Conservation (phyloP, 2,329 filamentous ascomycete species). For the Gnomoniopsis sp. region DNA sequence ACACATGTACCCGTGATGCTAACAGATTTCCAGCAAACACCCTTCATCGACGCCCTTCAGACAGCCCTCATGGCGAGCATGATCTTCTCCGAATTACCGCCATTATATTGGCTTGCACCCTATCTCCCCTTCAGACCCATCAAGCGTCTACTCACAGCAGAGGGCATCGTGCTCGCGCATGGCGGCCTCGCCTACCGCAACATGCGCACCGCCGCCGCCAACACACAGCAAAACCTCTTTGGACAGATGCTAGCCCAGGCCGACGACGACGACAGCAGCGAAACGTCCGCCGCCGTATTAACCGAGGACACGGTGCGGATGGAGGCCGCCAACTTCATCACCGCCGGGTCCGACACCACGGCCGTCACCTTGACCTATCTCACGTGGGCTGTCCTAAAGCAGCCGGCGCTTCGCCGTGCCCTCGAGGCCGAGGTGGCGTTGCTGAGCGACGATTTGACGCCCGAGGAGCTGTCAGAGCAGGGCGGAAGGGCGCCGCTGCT, state of each 20-base stretch:
- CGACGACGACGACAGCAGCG: slow-evolving; percentile 20
- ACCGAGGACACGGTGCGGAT: slow-evolving; percentile 25
- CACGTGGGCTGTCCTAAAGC: slow-evolving; percentile 24
- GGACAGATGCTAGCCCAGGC: slow-evolving; percentile 22
- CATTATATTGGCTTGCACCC: background rate
- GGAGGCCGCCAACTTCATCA: slow-evolving; percentile 34
- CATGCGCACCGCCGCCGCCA: slow-evolving; percentile 8
- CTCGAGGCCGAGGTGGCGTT: slow-evolving; percentile 23
- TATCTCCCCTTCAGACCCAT: slow-evolving; percentile 3
- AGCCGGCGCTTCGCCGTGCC: slow-evolving; percentile 13
- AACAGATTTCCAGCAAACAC: slow-evolving; percentile 29
- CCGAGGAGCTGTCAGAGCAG: slow-evolving; percentile 27
- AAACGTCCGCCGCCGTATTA: slow-evolving; percentile 6
- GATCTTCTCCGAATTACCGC: slow-evolving; percentile 3
- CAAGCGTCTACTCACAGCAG: slow-evolving; percentile 1
- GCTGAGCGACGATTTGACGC: slow-evolving; percentile 20
- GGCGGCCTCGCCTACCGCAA: slow-evolving; percentile 5
- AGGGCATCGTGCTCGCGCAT: slow-evolving; percentile 10
- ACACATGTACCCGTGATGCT: background rate
- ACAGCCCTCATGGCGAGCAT: slow-evolving; percentile 1
- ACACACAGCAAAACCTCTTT: slow-evolving; percentile 20
- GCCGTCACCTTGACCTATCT: slow-evolving; percentile 37
- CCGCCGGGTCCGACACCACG: slow-evolving; percentile 40
- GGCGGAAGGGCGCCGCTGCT: slow-evolving; percentile 27
- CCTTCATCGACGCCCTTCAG: slow-evolving; percentile 6